These are phyloP conservation scores for Pascua sp. DNA, from an alignment of 1,284 basidiomycete species.

Conservation along the genomic window DNA sequence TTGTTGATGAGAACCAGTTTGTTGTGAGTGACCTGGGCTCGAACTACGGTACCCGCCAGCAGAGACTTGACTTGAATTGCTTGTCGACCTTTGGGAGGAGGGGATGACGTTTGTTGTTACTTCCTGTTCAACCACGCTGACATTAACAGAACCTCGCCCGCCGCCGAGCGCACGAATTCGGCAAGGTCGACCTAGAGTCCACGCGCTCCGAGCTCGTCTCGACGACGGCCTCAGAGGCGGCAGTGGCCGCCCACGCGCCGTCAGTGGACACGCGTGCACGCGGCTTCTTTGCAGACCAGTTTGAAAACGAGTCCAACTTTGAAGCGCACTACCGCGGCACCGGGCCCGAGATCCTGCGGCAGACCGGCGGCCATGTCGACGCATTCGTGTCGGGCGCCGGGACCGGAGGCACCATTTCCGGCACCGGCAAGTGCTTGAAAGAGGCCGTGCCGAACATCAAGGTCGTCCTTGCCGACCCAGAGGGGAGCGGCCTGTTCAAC, in stretches of 20 bases:
- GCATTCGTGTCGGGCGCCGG: conserved; percentile 95
- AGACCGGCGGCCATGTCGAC: conserved; percentile 75
- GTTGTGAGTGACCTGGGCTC: conserved; percentile 40
- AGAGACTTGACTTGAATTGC: too few species aligned
- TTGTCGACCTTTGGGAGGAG: too few species aligned
- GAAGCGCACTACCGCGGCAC: conserved; percentile 85
- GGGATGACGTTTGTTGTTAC: not conserved
- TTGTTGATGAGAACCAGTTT: conserved; percentile 91
- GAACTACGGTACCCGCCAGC: too few species aligned
- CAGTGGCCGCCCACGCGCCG: conserved; percentile 23
- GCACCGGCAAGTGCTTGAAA: conserved; percentile 74
- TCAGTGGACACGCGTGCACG: conserved; percentile 31
- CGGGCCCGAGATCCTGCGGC: conserved; percentile 92
- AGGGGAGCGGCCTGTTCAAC: conserved; percentile 89
- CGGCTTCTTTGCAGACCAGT: conserved; percentile 83
- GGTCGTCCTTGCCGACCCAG: conserved; percentile 85
- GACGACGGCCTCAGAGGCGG: conserved; percentile 55
- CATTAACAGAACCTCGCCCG: conserved; percentile 69
- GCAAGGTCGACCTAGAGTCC: conserved; percentile 51
- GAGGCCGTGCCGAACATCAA: conserved; percentile 52
- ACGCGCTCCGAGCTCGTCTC: conserved; percentile 51
- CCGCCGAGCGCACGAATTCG: conserved; percentile 69
- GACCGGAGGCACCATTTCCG: conserved; percentile 92
- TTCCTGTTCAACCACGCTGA: not conserved
- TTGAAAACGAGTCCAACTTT: conserved; percentile 89